phyloP scores from a whole-genome alignment of 1,139 yeast species.

The Geotrichum bryndzae region DNA sequence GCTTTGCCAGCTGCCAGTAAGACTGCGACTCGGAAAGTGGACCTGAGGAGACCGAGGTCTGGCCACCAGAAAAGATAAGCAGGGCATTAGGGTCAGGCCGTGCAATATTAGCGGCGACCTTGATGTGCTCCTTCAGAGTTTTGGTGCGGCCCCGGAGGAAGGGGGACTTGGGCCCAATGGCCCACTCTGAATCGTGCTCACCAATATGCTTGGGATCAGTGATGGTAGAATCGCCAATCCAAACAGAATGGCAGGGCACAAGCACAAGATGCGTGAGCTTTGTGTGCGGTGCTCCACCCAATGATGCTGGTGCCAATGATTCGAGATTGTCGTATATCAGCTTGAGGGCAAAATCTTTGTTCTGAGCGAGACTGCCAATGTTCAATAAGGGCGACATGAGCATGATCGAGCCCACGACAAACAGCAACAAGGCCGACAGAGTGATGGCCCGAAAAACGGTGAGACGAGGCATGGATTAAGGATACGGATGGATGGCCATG shows the following conservation, averaged over 20 bases:
- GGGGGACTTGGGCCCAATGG: slow-evolving; percentile 31
- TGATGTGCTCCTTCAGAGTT: slow-evolving; percentile 60
- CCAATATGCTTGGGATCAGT: slow-evolving; percentile 15
- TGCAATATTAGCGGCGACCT: slow-evolving; percentile 35
- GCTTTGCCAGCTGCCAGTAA: slow-evolving; percentile 18
- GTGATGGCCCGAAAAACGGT: neutral
- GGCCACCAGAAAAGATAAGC: slow-evolving; percentile 66
- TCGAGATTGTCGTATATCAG: neutral
- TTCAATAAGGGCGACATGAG: neutral
- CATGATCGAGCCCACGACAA: neutral
- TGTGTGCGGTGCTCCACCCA: neutral
- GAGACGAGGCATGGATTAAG: neutral
- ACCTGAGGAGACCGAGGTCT: slow-evolving; percentile 51
- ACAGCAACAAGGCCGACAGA: neutral
- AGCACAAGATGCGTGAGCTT: slow-evolving; percentile 40
- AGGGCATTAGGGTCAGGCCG: slow-evolving; percentile 30
- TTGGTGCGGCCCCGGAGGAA: slow-evolving; percentile 45
- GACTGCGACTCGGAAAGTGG: slow-evolving; percentile 52
- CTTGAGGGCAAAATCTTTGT: neutral
- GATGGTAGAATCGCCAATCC: slow-evolving; percentile 38
- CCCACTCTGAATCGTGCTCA: slow-evolving; percentile 37
- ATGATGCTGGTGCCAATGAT: neutral
- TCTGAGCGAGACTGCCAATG: neutral
- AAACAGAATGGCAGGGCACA: slow-evolving; percentile 66
- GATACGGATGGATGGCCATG: neutral